Evolutionary conservation across 257 asterid species (phyloP), one percentile per base, ranked within the genome.

Genomic region (Verbena officinalis): DNA sequence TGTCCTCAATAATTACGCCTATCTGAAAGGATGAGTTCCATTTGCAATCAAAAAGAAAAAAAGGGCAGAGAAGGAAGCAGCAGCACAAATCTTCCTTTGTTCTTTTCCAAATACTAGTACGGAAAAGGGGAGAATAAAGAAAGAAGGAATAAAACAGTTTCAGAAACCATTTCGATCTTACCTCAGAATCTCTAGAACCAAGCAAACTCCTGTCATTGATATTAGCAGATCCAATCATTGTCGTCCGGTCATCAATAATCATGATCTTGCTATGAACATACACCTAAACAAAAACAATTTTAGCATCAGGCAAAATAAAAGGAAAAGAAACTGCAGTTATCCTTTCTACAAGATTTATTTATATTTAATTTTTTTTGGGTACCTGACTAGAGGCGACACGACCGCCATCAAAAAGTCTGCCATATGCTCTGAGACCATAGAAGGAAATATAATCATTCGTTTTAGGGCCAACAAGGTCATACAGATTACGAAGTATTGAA

Each of bases 161-260:
- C 22, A 45, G 24, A 45, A 39, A 34, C 15, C 46, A 19, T 16
- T 51, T 60, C 12, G 19, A 34, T 14, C 59, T 15, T 78, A 84
- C 91, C 88, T 84, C 91, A 31, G 91, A 84, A 70, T 84, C 91
- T 79, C 91, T 81, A 64, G 91, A 84, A 52, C 91, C 91, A 71
- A 84, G 86, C 82, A 84, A 79, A 72, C 91, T 84, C 75, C 91
- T 66, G 64, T 84, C 88, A 62, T 84, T 84, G 42, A 79, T 79
- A 68, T 84, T 84, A 49, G 87, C 91, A 12, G 91, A 84, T 42
- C 91, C 91, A 62, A 84, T 72, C 70, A 84, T 72, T 46, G 86
- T 68, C 31, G 45, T 66, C 56, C 73, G 68, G 62, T 84, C 88
- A 68, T 84, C 91, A 65, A 84, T 63, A 64, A 84, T 81, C 91